These are phyloP conservation scores for Phalaenopsis hybrid DNA, from an alignment of 116 monocot genomes.

Conservation along the genomic window DNA sequence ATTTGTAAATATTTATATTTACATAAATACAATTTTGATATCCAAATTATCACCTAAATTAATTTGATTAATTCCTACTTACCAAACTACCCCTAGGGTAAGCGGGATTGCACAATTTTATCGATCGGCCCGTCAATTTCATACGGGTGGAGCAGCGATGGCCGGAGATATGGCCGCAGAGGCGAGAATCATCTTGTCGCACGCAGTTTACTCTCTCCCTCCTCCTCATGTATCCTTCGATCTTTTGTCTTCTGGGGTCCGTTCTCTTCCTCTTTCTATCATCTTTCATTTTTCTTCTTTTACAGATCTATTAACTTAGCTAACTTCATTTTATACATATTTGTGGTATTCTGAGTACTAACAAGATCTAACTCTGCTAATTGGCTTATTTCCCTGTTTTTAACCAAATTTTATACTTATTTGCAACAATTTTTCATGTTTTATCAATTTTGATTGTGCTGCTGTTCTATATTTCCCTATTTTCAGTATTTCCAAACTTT, in stretches of 20 bases:
- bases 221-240: constrained; percentile 13
- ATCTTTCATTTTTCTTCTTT: background rate
- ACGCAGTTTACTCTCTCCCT: constrained; percentile 14
- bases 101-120: no score
- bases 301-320: background rate
- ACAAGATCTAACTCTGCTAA: background rate
- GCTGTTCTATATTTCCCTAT: no score
- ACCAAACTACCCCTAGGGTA: no score
- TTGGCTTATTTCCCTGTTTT: background rate
- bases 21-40: no score
- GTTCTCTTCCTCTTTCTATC: background rate
- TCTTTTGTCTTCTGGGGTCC: constrained; percentile 16
- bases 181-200: constrained; percentile 6
- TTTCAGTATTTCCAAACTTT: no score
- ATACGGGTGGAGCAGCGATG: background rate
- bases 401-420: background rate
- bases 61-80: no score
- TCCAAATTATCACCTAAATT: no score
- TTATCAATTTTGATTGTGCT: background rate
- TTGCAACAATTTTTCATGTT: background rate
- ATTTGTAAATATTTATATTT: no score
- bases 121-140: no score
- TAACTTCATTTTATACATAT: background rate
- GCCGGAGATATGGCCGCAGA: constrained; percentile 4
- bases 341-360: background rate